These are phyloP conservation scores for Triangularia verruculosa DNA, from an alignment of 2,329 filamentous ascomycete species.

Conservation along the genomic window DNA sequence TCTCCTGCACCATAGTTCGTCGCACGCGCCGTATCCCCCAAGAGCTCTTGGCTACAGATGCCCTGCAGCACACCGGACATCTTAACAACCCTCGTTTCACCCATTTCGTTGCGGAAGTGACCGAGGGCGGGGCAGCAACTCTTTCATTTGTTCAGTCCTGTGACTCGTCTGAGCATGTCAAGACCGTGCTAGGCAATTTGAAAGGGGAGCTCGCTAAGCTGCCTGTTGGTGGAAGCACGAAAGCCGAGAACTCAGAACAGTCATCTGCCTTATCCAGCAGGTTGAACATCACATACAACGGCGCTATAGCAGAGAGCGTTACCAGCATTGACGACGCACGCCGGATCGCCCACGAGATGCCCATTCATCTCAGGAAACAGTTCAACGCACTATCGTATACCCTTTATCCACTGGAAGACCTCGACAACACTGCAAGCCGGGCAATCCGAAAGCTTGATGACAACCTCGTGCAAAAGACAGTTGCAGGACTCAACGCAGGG, in stretches of 20 bases:
- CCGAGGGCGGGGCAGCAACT: neutral
- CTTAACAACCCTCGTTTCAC: neutral
- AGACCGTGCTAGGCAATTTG: no score
- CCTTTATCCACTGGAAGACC: neutral
- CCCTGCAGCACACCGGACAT: neutral
- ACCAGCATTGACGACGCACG: neutral
- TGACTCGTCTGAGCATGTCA: neutral
- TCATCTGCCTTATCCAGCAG: no score
- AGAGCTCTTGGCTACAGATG: neutral
- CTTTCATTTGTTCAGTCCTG: neutral
- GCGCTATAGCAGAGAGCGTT: neutral
- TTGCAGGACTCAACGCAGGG: neutral
- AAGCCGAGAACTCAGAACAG: neutral
- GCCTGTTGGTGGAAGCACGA: neutral
- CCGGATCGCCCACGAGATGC: neutral
- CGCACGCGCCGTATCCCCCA: neutral
- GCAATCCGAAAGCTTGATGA: neutral
- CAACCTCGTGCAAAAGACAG: neutral
- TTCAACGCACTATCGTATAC: neutral
- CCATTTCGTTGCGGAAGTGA: neutral
- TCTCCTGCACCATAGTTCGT: neutral
- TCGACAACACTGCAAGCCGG: neutral
- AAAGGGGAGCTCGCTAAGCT: neutral
- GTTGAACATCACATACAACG: no score
- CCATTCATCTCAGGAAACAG: neutral